Evolutionary conservation across 2,329 filamentous ascomycete genomes (phyloP).

Genomic region (Penicillium sp.): DNA sequence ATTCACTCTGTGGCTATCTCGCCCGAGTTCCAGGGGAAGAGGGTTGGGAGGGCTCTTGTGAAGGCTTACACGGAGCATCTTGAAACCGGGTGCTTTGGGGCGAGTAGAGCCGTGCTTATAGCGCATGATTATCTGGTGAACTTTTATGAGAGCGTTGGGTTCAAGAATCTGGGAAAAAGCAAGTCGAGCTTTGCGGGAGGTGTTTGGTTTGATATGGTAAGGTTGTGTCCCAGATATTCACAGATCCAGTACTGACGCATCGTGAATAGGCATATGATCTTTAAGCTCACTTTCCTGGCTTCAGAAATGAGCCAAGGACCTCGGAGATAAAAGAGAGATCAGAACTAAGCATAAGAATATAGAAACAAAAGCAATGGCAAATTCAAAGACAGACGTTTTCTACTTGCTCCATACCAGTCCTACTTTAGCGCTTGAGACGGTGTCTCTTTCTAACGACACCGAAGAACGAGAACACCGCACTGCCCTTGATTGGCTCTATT

Average conservation of each 20-base stretch:
- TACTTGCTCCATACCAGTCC: neutral
- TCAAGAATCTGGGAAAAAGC: slow-evolving; percentile 13
- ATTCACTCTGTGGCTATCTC: slow-evolving; percentile 19
- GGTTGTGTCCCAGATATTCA: neutral
- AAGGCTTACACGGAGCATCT: slow-evolving; percentile 13
- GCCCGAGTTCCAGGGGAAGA: slow-evolving; percentile 17
- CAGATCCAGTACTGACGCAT: neutral
- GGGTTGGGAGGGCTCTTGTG: slow-evolving; percentile 16
- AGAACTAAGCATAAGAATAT: neutral
- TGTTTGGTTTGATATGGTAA: slow-evolving; percentile 18
- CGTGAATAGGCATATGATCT: too few species aligned
- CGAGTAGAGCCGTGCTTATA: slow-evolving; percentile 14
- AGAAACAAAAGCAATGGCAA: neutral
- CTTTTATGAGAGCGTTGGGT: slow-evolving; percentile 19
- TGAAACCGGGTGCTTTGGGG: neutral
- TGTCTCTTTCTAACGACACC: too few species aligned
- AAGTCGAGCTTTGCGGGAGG: slow-evolving; percentile 16
- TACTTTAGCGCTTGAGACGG: too few species aligned
- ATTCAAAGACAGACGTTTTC: neutral
- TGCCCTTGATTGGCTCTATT: too few species aligned
- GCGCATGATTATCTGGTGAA: slow-evolving; percentile 19
- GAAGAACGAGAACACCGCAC: too few species aligned
- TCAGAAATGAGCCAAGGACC: neutral
- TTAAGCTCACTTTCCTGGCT: neutral
- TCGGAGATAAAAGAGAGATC: neutral